Evolutionary conservation across 805 yeast genomes (phyloP).

Genomic region (Hanseniaspora opuntiae): DNA sequence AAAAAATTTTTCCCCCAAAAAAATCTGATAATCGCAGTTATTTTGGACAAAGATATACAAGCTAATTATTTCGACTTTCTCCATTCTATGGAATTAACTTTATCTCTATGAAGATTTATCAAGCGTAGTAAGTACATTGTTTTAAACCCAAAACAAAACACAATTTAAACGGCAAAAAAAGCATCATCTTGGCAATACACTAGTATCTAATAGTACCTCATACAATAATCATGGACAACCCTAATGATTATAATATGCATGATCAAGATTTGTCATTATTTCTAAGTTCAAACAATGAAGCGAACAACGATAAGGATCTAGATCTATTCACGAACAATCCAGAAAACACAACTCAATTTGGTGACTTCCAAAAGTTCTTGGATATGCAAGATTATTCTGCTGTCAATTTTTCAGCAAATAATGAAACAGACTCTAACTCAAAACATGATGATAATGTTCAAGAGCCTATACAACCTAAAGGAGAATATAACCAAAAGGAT

Average conservation of each 20-base stretch:
- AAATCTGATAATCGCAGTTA: too few species aligned
- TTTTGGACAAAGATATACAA: too few species aligned
- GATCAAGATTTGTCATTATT: neutral
- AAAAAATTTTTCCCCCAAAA: too few species aligned
- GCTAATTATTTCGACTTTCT: too few species aligned
- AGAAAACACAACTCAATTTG: neutral
- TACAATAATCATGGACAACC: neutral
- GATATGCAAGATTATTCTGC: constrained; percentile 2
- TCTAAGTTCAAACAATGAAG: neutral
- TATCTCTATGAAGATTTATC: too few species aligned
- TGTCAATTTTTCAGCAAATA: neutral
- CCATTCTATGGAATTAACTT: too few species aligned
- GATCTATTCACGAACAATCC: neutral
- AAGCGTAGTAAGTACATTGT: too few species aligned
- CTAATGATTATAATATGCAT: neutral
- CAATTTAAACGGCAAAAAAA: too few species aligned
- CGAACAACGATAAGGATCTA: neutral
- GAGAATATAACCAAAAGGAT: neutral
- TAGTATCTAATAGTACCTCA: neutral
- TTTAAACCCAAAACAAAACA: too few species aligned
- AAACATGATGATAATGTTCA: neutral
- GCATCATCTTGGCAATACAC: neutral
- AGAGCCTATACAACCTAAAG: neutral
- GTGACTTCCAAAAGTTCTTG: constrained; percentile 1
- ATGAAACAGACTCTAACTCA: neutral